Evolutionary conservation across 257 asterid genomes (phyloP), one percentile per base, ranked within the genome.

Genomic region (Solanum chiquidenum): DNA sequence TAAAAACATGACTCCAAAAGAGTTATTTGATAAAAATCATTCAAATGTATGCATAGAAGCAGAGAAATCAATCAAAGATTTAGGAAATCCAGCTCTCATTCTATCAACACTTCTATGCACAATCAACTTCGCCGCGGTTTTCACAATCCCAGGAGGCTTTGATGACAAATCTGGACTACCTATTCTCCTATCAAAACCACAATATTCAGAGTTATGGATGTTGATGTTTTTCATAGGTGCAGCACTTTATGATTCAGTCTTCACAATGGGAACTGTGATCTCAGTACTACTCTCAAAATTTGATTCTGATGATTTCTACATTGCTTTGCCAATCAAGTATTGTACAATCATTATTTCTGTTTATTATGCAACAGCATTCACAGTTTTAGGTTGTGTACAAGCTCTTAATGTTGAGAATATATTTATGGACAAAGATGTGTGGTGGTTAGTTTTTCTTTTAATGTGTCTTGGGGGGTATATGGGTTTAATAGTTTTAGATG

Each of bases 111-210:
- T 86, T 46, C 46, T 86, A 7, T 82, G 73, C 44, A 86, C 88
- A 25, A 40, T 86, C 77, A 74, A 55, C 44, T 86, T 76, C 9
- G 88, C 88, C 0, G 86, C 88, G n/a, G 60, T 86, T 86, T 86
- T 86, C 0, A 86, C 88, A 23, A 34, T 86, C 42, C 88, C 88
- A n/a, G 88, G 88, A 75, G 88, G 86, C 1, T 86, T 86, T 60
- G 66, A 86, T 86, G 12, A 34, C 2, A 11, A 58, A 0, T 2
- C n/a, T 20, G 88, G 88, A 18, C 6, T n/a, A 10, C 88, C 88
- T 12, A 38, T 62, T 42, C 85, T 86, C 7, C 2, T 72, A 11
- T 33, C 55, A 11, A 34, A 37, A 13, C 11, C 44, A n/a, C 62
- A 5, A 18, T 21, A 62, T 20, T 23, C 64, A 25, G 85, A 84